Evolutionary conservation across 2,329 filamentous ascomycete genomes (phyloP).

Genomic region (Penicillium sumatraense): DNA sequence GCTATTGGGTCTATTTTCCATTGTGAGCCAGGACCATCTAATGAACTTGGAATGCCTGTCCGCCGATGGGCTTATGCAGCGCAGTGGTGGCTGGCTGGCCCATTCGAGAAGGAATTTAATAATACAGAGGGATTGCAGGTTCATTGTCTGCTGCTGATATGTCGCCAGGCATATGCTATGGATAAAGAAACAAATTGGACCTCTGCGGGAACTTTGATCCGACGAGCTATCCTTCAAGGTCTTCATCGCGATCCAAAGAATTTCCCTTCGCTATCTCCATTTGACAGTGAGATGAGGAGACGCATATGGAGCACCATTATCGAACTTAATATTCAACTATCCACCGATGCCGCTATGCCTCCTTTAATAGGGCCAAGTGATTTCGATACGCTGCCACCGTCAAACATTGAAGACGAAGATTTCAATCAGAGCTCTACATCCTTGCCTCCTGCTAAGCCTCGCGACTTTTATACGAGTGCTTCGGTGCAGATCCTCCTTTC

Average conservation of each 20-base stretch:
- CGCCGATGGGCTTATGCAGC: constrained; percentile 36
- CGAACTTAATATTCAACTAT: constrained; percentile 33
- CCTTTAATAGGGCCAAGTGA: constrained; percentile 19
- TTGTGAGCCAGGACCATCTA: constrained; percentile 16
- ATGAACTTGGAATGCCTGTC: constrained; percentile 13
- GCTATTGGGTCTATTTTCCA: constrained; percentile 36
- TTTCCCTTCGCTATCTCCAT: constrained; percentile 19
- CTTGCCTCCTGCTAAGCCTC: constrained; percentile 8
- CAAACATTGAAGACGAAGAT: constrained; percentile 24
- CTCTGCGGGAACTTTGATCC: constrained; percentile 36
- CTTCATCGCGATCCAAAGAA: constrained; percentile 37
- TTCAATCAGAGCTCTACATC: constrained; percentile 11
- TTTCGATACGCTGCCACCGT: constrained; percentile 21
- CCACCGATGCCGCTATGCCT: constrained; percentile 25
- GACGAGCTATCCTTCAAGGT: constrained; percentile 36
- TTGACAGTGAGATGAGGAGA: constrained; percentile 33
- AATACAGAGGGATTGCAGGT: constrained; percentile 40
- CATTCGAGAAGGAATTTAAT: constrained; percentile 34
- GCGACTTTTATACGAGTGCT: constrained; percentile 13
- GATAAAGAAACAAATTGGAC: constrained; percentile 41
- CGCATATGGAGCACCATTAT: constrained; percentile 37
- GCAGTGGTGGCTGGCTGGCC: constrained; percentile 43
- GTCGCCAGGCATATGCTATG: constrained; percentile 35
- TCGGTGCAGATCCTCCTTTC: constrained; percentile 22
- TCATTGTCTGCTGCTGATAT: constrained; percentile 39